A percentile compares a stretch with the other conserved stretches of the same genome.
phyloP scores from a whole-genome alignment of 495 filamentous ascomycete genomes.

The Pyrenopolyporus hunteri region DNA sequence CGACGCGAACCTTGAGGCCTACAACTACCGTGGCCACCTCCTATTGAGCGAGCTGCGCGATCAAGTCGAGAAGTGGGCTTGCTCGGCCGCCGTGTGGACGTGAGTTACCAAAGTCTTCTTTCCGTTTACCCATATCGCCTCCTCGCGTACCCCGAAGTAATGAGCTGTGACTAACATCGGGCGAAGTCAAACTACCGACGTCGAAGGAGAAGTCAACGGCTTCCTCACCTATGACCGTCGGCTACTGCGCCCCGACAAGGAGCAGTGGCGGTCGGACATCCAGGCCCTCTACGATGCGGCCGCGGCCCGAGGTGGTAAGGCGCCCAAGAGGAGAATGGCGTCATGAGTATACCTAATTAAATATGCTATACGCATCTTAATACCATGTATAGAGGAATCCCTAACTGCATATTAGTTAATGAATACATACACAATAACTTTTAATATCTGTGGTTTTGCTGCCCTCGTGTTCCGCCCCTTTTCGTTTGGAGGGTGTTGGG shows the following conservation, averaged over 20 bases:
- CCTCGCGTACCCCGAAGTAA: too few species aligned
- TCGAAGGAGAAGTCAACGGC: conserved; percentile 77
- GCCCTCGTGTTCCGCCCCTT: too few species aligned
- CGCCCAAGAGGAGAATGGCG: conserved; percentile 11
- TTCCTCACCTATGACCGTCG: conserved; percentile 69
- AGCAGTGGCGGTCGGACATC: conserved; percentile 67
- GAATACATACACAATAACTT: neutral
- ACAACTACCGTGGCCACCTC: conserved; percentile 66
- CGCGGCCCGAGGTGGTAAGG: conserved; percentile 26
- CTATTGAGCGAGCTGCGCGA: conserved; percentile 61
- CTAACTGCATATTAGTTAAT: neutral
- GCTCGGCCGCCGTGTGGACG: conserved; percentile 47
- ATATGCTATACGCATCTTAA: neutral
- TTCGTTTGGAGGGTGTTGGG: too few species aligned
- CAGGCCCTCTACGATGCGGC: conserved; percentile 64
- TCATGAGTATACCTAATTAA: neutral
- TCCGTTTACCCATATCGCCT: neutral
- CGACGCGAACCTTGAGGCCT: conserved; percentile 59
- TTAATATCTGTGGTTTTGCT: too few species aligned
- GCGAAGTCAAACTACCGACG: conserved; percentile 70
- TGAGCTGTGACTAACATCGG: conserved; percentile 6
- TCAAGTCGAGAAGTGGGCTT: conserved; percentile 61
- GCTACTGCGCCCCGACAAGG: conserved; percentile 58
- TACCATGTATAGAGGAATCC: neutral
- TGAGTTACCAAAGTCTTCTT: conserved; percentile 18